Evolutionary conservation across 768 basidiomycete genomes (phyloP), one percentile per base, ranked within the genome.

Genomic region (Suillus hirtellus): DNA sequence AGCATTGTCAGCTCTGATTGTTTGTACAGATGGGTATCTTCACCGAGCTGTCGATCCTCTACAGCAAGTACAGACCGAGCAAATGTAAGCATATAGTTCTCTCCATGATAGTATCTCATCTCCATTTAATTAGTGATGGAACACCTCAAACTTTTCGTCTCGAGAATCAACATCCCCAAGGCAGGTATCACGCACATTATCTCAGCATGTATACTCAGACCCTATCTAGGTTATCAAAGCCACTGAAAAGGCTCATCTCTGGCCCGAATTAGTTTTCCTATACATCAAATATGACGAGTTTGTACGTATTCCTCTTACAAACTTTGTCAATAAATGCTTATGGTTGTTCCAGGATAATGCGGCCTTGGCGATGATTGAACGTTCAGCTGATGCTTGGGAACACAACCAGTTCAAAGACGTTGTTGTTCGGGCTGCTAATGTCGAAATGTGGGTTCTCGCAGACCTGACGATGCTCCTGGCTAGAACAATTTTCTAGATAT

Each of bases 361-460:
- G 38, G 93, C 96, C 43, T 82, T 99, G 68, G 94, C 95, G 4
- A 99, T 99, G 96, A 98, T 99, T 75, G 97, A 99, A 75, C 90
- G 96, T 21, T 93, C 97, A 2, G 86, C 93, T n/a, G 95, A 97
- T 76, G 95, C 95, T 56, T 99, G 96, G 96, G 97, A 99, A 63
- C 97, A 99, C 80, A 96, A 94, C 71, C 96, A 98, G 76, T 99
- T 99, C 89, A 99, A 99, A 84, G 97, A 99, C 69, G 89, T 97
- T 63, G 85, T 97, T 61, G 93, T 98, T 72, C 92, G 96, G 64
- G 96, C 92, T 24, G 96, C 97, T 55, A 99, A 99, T 71, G 86
- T 99, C 65, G 97, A 99, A 79, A 98, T 99, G 92, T 92, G 75
- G 64, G 87, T 68, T 31, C 5, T 43, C 34, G 46, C 49, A 14